phyloP scores from a whole-genome alignment of 1,139 yeast genomes.

The Scheffersomyces lignicola region DNA sequence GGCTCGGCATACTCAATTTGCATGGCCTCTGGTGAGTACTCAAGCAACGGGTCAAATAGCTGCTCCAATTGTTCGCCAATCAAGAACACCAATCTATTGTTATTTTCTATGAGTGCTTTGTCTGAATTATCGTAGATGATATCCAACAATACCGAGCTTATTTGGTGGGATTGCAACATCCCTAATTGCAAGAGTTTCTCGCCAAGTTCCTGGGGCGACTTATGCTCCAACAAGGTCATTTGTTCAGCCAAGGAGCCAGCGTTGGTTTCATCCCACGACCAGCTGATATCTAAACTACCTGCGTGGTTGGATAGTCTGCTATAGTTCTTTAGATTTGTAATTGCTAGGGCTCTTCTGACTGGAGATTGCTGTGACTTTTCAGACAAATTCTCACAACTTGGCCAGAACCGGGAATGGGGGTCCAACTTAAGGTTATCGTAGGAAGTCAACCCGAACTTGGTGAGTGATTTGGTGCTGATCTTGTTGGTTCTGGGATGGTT shows the following conservation, averaged over 20 bases:
- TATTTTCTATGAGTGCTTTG: conserved; percentile 44
- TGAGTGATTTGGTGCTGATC: conserved; percentile 61
- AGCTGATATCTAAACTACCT: conserved; percentile 21
- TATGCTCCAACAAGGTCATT: conserved; percentile 52
- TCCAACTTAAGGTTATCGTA: conserved; percentile 63
- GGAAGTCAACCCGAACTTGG: conserved; percentile 68
- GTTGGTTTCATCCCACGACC: conserved; percentile 67
- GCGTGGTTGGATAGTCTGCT: conserved; percentile 48
- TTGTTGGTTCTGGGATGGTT: conserved; percentile 45
- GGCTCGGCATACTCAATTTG: conserved; percentile 67
- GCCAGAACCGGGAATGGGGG: conserved; percentile 66
- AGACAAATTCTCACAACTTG: conserved; percentile 72
- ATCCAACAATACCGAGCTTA: conserved; percentile 64
- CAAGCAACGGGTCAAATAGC: conserved; percentile 83
- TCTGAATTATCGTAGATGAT: conserved; percentile 63
- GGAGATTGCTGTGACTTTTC: conserved; percentile 51
- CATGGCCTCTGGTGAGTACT: conserved; percentile 87
- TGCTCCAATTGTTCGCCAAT: conserved; percentile 87
- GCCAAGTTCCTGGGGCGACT: conserved; percentile 61
- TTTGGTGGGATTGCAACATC: conserved; percentile 52
- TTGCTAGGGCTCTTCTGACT: conserved; percentile 75
- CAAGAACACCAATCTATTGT: conserved; percentile 70
- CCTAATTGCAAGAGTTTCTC: conserved; percentile 53
- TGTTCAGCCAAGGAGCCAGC: conserved; percentile 73
- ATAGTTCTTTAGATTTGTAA: conserved; percentile 67